Evolutionary conservation across 2,329 filamentous ascomycete genomes (phyloP).

Genomic region (Ophiostoma perfectum): DNA sequence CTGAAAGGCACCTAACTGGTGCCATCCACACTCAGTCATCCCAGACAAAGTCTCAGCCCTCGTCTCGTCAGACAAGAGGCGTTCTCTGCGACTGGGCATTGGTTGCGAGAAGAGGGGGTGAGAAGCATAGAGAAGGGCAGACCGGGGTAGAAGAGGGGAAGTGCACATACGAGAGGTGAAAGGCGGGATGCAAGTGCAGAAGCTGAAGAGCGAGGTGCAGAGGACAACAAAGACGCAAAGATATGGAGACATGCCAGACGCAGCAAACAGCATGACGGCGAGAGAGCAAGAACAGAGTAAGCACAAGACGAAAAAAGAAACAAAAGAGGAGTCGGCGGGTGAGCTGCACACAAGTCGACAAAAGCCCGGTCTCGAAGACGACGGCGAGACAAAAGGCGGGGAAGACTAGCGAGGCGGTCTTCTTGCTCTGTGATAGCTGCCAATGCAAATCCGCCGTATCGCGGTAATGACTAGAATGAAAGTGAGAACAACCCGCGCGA

Average conservation of each 20-base stretch:
- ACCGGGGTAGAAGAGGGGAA: constrained; percentile 1
- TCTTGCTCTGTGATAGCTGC: too few relatives aligned
- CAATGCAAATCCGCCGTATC: too few relatives aligned
- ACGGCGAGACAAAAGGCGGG: not conserved
- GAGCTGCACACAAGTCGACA: not conserved
- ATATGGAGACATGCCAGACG: not conserved
- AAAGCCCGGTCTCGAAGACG: constrained; percentile 1
- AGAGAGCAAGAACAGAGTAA: not conserved
- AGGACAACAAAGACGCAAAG: too few relatives aligned
- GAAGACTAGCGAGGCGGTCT: not conserved
- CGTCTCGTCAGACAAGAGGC: not conserved
- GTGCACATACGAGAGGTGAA: not conserved
- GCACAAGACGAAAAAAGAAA: not conserved
- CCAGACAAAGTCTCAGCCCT: too few relatives aligned
- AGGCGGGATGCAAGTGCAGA: not conserved
- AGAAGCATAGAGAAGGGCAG: not conserved
- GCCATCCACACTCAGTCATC: too few relatives aligned
- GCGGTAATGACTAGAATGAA: too few relatives aligned
- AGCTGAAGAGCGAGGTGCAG: too few relatives aligned
- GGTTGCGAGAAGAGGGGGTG: not conserved
- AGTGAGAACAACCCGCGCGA: too few relatives aligned
- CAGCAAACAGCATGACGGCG: not conserved
- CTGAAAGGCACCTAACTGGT: too few relatives aligned
- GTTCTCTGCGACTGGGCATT: not conserved
- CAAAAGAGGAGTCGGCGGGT: not conserved